Base-by-base conservation (phyloP, 257 asterid genomes). In the Salvia miltiorrhiza region DNA sequence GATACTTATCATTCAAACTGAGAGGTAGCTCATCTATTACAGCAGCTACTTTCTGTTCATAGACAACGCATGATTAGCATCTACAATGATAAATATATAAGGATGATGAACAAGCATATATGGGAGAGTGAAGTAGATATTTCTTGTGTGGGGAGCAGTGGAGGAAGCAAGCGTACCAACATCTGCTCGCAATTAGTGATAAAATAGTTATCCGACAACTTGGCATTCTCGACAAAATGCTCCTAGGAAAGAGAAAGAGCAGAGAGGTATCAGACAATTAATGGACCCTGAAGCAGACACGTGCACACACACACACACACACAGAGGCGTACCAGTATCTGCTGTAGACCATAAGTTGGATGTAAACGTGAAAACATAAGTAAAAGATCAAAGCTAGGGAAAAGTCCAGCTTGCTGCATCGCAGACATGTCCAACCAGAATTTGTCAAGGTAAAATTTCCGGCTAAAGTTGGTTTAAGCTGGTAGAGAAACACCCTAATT, bases 391-490 rank as follows among this genome's bases (percentile, higher is more conserved):
- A 82, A 90, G 81, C 66, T 84, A 56, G 99, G 99, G 78, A 90
- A 90, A 57, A 90, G 86, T 72, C 97, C 99, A 35, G 99, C 99
- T 86, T 78, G 78, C 99, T 93, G 87, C 85, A 80, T 65, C 72
- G 78, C 14, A 73, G 39, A 60, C 35, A 73, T 24, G 58, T 32
- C 70, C 74, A 45, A 40, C 17, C 40, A 73, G 35, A 59, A 69
- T 16, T 43, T 30, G 48, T 58, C 67, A 62, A 52, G 45, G 68
- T 62, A 76, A 74, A 21, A 8, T 65, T 45, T 63, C n/a, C n/a
- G 24, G 52, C 12, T 50, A 5, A 55, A 54, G 14, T 26, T 35
- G 58, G 20, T 49, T 54, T 61, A 37, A 26, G 39, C 19, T 23
- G 32, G 60, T 45, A 26, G 4, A 28, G 40, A 57, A 55, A 35